Percentiles rank a stretch among this genome's conserved stretches.
These are phyloP conservation scores for Aspergillus kassunensis DNA, from an alignment of 495 filamentous ascomycete species.

Conservation along the genomic window DNA sequence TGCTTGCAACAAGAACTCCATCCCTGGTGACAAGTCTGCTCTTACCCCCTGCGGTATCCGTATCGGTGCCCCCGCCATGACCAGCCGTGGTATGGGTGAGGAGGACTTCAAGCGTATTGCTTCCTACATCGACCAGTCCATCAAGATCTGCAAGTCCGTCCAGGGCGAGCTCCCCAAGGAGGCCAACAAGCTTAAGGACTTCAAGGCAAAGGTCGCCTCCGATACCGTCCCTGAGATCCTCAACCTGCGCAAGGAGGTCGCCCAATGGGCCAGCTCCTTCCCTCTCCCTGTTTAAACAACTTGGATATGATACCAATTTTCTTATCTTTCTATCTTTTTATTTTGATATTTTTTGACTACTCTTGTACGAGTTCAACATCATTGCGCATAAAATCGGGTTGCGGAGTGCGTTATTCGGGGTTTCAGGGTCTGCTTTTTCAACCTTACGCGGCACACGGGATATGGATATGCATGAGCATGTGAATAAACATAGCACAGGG, in stretches of 20 bases:
- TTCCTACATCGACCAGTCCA: constrained; percentile 77
- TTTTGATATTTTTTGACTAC: constrained; percentile 10
- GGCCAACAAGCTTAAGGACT: constrained; percentile 99
- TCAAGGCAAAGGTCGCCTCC: constrained; percentile 82
- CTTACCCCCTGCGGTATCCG: constrained; percentile 92
- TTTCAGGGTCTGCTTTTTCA: constrained; percentile 49
- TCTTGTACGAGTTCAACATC: constrained; percentile 29
- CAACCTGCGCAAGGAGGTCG: constrained; percentile 82
- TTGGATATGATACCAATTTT: constrained; percentile 21
- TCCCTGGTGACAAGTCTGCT: constrained; percentile 96
- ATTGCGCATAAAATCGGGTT: constrained; percentile 25
- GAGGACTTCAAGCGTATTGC: constrained; percentile 91
- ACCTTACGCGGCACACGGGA: constrained; percentile 45
- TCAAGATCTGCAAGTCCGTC: constrained; percentile 78
- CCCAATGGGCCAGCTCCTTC: constrained; percentile 83
- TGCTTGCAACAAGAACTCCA: constrained; percentile 98
- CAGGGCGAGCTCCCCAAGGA: constrained; percentile 86
- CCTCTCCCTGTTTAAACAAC: constrained; percentile 74
- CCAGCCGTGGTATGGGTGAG: constrained; percentile 87
- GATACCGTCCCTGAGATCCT: constrained; percentile 76
- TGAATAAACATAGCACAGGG: constrained; percentile 33
- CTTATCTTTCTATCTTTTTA: constrained; percentile 6
- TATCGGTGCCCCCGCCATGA: constrained; percentile 97
- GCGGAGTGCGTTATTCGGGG: constrained; percentile 38
- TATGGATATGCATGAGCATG: constrained; percentile 34